Evolutionary conservation across 805 yeast genomes (phyloP).

Genomic region (Candida boleticola): DNA sequence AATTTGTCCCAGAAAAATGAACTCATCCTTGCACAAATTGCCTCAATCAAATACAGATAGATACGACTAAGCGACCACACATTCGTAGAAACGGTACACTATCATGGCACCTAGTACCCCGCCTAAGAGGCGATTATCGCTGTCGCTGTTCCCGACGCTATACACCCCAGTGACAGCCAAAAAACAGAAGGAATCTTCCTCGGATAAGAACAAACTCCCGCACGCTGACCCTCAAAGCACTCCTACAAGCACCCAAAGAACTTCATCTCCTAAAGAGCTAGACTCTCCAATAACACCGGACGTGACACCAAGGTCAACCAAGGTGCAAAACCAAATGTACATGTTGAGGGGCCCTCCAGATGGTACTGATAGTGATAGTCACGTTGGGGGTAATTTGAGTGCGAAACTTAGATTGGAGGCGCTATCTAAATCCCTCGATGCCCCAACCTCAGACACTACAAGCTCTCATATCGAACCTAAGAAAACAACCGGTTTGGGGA

Average conservation of each 20-base stretch:
- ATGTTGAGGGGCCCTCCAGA: too few species aligned
- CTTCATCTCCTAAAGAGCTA: not conserved
- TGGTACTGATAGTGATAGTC: too few species aligned
- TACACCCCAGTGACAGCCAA: constrained; percentile 3
- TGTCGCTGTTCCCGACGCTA: not conserved
- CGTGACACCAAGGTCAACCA: not conserved
- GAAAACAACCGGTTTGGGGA: constrained; percentile 4
- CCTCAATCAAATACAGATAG: not conserved
- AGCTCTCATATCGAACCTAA: not conserved
- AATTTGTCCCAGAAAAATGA: too few species aligned
- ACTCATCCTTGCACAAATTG: not conserved
- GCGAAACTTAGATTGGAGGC: constrained; percentile 1
- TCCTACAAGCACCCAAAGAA: not conserved
- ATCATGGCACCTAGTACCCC: constrained; percentile 3
- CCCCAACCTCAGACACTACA: not conserved
- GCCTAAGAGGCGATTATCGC: constrained; percentile 1
- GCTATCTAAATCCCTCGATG: not conserved
- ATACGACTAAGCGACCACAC: too few species aligned
- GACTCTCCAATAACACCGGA: not conserved
- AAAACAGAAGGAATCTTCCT: not conserved
- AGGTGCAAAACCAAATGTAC: not conserved
- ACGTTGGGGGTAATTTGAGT: too few species aligned
- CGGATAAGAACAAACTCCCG: not conserved
- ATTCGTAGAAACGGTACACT: not conserved
- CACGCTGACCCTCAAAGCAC: not conserved